A percentile compares a stretch with the other conserved stretches of the same genome.
These are phyloP conservation scores for Xylariaceae sp. DNA, from an alignment of 2,329 filamentous ascomycete species.

Conservation along the genomic window DNA sequence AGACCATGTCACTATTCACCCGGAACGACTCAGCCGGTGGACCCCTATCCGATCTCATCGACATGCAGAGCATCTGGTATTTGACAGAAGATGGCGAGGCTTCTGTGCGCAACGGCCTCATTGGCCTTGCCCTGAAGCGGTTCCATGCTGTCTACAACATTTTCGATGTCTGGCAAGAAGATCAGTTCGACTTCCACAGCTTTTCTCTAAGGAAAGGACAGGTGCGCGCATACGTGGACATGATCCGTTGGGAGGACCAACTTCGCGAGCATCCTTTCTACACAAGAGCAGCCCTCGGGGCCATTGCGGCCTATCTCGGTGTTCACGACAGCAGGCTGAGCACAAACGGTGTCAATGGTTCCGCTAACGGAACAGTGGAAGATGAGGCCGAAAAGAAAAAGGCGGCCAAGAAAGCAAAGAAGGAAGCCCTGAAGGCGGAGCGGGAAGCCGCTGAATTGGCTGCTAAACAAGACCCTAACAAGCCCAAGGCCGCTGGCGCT, in stretches of 20 bases:
- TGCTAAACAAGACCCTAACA: constrained; percentile 79
- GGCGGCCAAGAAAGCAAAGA: constrained; percentile 83
- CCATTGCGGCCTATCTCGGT: constrained; percentile 72
- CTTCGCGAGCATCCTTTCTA: constrained; percentile 92
- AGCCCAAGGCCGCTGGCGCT: constrained; percentile 56
- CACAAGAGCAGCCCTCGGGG: constrained; percentile 73
- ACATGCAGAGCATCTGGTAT: constrained; percentile 99
- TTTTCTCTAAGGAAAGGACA: constrained; percentile 97
- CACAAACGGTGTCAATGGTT: constrained; percentile 57
- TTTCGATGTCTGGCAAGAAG: constrained; percentile 96
- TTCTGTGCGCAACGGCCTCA: constrained; percentile 73
- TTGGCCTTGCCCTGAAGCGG: constrained; percentile 83
- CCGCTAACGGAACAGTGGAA: constrained; percentile 41
- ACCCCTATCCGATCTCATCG: constrained; percentile 81
- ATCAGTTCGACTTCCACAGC: constrained; percentile 97
- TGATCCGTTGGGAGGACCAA: constrained; percentile 93
- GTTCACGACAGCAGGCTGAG: constrained; percentile 70
- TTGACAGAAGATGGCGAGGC: constrained; percentile 92
- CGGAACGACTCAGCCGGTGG: constrained; percentile 84
- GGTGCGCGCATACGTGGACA: constrained; percentile 89
- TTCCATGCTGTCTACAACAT: constrained; percentile 86
- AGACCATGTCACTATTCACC: constrained; percentile 91
- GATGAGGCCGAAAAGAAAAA: constrained; percentile 72
- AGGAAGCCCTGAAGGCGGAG: constrained; percentile 67
- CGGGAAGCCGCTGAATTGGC: constrained; percentile 74